A percentile compares a stretch with the other conserved stretches of the same genome.
These are phyloP conservation scores for Avicennia marina DNA, from an alignment of 257 asterid genomes.

Conservation along the genomic window DNA sequence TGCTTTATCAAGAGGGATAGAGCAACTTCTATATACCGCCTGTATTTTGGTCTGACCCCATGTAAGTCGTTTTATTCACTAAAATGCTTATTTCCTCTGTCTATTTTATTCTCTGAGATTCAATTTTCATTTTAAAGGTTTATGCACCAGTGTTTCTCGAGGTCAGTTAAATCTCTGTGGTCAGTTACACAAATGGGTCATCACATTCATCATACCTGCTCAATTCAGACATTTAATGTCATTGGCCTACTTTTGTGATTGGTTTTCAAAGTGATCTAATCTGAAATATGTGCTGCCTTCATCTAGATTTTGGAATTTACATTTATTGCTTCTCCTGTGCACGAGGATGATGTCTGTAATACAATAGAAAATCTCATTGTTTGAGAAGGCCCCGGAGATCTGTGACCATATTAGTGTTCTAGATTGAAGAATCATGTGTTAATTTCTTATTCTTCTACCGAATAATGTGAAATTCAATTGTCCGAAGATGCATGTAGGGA, in stretches of 20 bases:
- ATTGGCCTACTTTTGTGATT: not conserved
- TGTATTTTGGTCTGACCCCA: constrained; percentile 78
- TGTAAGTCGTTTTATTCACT: constrained; percentile 51
- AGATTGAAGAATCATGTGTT: no score
- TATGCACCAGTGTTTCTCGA: not conserved
- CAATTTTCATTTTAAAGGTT: not conserved
- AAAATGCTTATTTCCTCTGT: no score
- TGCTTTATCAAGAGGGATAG: constrained; percentile 88
- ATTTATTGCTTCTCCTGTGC: not conserved
- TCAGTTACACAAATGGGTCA: no score
- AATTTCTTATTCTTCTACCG: no score
- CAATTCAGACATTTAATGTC: not conserved
- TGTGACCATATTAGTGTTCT: not conserved
- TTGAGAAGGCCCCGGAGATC: not conserved
- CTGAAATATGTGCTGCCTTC: not conserved
- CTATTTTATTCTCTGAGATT: no score
- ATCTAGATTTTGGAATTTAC: not conserved
- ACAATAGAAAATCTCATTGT: no score
- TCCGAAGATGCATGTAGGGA: no score
- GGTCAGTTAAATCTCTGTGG: not conserved
- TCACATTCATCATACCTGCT: not conserved
- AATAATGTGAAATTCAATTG: no score
- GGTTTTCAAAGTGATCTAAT: not conserved
- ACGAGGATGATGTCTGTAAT: not conserved
- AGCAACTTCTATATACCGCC: constrained; percentile 56